Evolutionary conservation across 148 eudicot genomes (phyloP), one percentile per base, ranked within the genome.

Genomic region (Rhododendron henanense): DNA sequence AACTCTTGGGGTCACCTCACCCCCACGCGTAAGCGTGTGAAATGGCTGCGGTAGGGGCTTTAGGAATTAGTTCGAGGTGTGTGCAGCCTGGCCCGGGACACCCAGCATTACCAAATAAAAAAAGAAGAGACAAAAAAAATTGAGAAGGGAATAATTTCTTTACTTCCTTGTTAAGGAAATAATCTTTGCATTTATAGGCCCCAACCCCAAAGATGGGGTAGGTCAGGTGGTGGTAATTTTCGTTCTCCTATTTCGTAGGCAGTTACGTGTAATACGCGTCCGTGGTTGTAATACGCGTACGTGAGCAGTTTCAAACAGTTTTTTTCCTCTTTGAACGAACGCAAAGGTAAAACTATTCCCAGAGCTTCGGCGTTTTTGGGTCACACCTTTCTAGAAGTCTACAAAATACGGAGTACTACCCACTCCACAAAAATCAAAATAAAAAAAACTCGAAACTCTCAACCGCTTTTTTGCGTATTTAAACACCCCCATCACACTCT

Each of bases 401-500:
- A 41, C 45, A 41, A 41, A 41, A 41, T 41, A 39, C 41, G 4
- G 0, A 4, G 0, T 39, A 39, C 31, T 31, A 31, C 31, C 31
- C 31, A 31, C 44, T 39, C 48, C 48, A 1, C 48, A 45, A 45
- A 45, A 45, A 45, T 45, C 48, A 45, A 45, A 39, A 39, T 39
- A 39, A 39, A 39, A 39, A 47, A 47, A 33, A 53, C 35, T 45
- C 59, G 10, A 78, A 23, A 23, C 19, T 78, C 8, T 31, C 67
- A 81, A 81, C 67, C 67, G 48, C 16, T 61, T 4, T 25, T 63
- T 86, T 19, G 10, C 19, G 28, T 74, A 86, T 74, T 74, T 82
- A 82, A 86, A 74, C 23, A 53, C 79, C 57, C 45, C 25, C 18
- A 11, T 23, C 19, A 2, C 75, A 10, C 7, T 63, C 25, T 39